These are phyloP conservation scores for Gossypium davidsonii DNA, from an alignment of 441 rosid genomes.

Conservation along the genomic window DNA sequence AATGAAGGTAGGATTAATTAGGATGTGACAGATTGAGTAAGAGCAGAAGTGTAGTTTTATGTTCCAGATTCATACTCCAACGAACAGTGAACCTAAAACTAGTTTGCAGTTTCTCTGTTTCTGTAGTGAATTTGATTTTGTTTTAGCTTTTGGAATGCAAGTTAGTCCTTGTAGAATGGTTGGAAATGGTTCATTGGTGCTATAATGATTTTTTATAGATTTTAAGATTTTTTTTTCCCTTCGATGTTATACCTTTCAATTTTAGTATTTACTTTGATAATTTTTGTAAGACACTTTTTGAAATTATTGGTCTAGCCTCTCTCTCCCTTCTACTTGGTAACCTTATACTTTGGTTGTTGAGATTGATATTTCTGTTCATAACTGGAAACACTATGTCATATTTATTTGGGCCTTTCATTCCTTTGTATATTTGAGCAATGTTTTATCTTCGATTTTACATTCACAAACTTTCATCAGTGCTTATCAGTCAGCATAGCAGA, in stretches of 20 bases:
- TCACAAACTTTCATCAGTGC: slow-evolving; percentile 48
- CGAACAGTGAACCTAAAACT: background rate
- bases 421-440: background rate
- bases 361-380: slow-evolving; percentile 1
- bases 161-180: background rate
- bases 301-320: background rate
- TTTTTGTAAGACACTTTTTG: background rate
- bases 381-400: background rate
- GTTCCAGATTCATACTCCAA: background rate
- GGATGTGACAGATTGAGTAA: background rate
- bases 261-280: background rate
- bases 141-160: background rate
- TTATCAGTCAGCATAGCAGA: slow-evolving; percentile 64
- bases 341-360: background rate
- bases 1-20: background rate
- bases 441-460: slow-evolving; percentile 13
- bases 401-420: background rate
- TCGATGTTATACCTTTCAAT: background rate
- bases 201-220: background rate
- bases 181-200: background rate
- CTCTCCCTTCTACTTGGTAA: background rate
- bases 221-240: background rate
- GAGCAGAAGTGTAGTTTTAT: background rate
- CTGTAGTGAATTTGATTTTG: background rate
- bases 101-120: background rate